Conservation (phyloP, 2,329 filamentous ascomycete species). For the Ampelomyces quisqualis region DNA sequence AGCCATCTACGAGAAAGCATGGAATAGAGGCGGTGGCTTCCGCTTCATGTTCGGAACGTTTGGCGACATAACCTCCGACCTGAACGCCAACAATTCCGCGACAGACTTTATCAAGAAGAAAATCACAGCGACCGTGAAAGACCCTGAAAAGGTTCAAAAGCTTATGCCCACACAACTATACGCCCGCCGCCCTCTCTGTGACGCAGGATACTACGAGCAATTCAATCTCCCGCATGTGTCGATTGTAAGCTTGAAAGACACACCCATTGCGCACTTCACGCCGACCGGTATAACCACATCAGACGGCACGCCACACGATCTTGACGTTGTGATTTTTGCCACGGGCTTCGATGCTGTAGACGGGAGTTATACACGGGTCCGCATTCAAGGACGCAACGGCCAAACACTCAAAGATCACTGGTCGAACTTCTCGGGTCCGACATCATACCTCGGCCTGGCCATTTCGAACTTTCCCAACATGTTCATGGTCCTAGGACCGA, state of each 20-base stretch:
- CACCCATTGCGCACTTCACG: constrained; percentile 37
- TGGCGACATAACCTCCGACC: constrained; percentile 25
- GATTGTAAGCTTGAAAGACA: constrained; percentile 42
- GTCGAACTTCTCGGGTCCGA: constrained; percentile 24
- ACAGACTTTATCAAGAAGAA: constrained; percentile 44
- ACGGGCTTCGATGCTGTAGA: constrained; percentile 50
- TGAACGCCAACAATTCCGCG: constrained; percentile 40
- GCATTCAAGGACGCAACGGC: constrained; percentile 21
- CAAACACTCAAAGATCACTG: constrained; percentile 27
- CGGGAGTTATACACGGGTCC: constrained; percentile 20
- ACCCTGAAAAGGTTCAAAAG: constrained; percentile 48
- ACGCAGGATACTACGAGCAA: constrained; percentile 46
- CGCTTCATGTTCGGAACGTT: constrained; percentile 35
- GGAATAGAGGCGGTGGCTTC: constrained; percentile 25
- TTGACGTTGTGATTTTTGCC: constrained; percentile 44
- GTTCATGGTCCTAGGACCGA: constrained; percentile 47
- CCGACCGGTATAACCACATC: constrained; percentile 41
- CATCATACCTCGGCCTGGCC: constrained; percentile 38
- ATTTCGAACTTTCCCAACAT: constrained; percentile 29
- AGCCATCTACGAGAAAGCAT: constrained; percentile 9
- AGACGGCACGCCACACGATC: constrained; percentile 37
- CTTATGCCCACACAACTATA: constrained; percentile 46
- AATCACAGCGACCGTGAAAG: constrained; percentile 35
- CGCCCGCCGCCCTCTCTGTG: constrained; percentile 45
- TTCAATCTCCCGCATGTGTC: constrained; percentile 44